Base-by-base conservation (phyloP, 306 rosid species). In the Pyrus bretschneideri region DNA sequence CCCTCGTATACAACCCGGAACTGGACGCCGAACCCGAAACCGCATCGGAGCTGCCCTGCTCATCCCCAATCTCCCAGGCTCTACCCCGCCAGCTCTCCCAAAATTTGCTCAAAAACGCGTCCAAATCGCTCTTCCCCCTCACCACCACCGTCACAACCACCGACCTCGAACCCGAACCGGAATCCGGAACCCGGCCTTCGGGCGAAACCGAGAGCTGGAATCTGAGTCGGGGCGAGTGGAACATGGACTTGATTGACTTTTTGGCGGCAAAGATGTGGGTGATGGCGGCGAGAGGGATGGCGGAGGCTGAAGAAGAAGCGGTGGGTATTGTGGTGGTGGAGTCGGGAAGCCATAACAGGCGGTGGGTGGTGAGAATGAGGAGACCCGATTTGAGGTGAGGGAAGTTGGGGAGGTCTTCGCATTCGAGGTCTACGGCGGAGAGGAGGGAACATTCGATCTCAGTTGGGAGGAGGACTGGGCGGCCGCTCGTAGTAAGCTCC, bases 321-420 rank as follows among this genome's bases (percentile, higher is more conserved):
- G 69, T 4, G 60, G 85, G 2, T 51, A 5, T 8, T 58, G 81
- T 18, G 67, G 79, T 4, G 70, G 76, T 23, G 74, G 81, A 67
- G 18, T 86, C 90, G 2, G 91, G 77, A 29, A 92, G 74, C 98
- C 97, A 95, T 70, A 95, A 73, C 18, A 95, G 88, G 42, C 97
- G 99, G 84, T 88, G 96, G 40, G 91, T 92, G 67, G 99, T 90
- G 86, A 95, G 92, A 75, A 85, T 88, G 82, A 92, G 91, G 79
- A 92, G 86, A 35, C 97, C 97, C 0, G 97, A 90, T 79, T 91
- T 93, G 79, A 92, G 93, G 71, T 71, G 82, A 30, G 92, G 97
- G 79, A 95, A 92, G 73, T 42, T 33, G 21, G 84, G 78, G 29
- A 90, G 85, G 22, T 90, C 97, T 60, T 89, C 93, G 80, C 87